Conservation (phyloP, 2,329 filamentous ascomycete genomes). For the Tolypocladium capitatum region DNA sequence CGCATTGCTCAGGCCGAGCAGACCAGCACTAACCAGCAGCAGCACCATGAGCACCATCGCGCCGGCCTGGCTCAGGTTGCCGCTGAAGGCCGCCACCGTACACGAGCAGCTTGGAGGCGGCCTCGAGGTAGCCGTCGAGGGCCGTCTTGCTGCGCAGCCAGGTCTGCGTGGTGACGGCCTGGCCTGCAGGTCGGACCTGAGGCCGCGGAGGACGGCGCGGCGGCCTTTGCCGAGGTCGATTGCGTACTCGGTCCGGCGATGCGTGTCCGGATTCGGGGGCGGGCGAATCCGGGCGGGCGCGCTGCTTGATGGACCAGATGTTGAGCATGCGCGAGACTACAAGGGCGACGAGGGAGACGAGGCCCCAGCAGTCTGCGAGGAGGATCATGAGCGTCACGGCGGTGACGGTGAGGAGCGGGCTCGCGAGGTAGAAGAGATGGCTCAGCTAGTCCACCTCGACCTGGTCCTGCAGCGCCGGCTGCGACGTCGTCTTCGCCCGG, state of each 20-base stretch:
- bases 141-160: conserved; percentile 42
- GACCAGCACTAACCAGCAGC: conserved; percentile 36
- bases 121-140: conserved; percentile 37
- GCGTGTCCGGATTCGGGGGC: neutral
- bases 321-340: conserved; percentile 42
- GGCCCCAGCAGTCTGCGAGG: conserved; percentile 38
- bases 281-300: conserved; percentile 14
- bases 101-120: conserved; percentile 41
- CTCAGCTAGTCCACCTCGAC: conserved; percentile 30
- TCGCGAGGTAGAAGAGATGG: conserved; percentile 33
- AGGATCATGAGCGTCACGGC: conserved; percentile 31
- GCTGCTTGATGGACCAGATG: conserved; percentile 41
- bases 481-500: neutral
- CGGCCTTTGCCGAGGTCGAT: conserved; percentile 38
- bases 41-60: conserved; percentile 37
- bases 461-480: neutral
- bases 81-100: conserved; percentile 42
- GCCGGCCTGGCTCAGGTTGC: conserved; percentile 40
- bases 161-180: conserved; percentile 41
- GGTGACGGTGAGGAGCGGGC: conserved; percentile 30
- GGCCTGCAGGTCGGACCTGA: conserved; percentile 42
- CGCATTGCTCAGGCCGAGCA: conserved; percentile 41
- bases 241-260: conserved; percentile 27
- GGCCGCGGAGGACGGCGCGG: conserved; percentile 38
- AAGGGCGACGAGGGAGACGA: conserved; percentile 32